Percentiles rank a stretch among this genome's conserved stretches.
Conservation (phyloP, 345 rosid genomes). For the Lenwebbia sp. region DNA sequence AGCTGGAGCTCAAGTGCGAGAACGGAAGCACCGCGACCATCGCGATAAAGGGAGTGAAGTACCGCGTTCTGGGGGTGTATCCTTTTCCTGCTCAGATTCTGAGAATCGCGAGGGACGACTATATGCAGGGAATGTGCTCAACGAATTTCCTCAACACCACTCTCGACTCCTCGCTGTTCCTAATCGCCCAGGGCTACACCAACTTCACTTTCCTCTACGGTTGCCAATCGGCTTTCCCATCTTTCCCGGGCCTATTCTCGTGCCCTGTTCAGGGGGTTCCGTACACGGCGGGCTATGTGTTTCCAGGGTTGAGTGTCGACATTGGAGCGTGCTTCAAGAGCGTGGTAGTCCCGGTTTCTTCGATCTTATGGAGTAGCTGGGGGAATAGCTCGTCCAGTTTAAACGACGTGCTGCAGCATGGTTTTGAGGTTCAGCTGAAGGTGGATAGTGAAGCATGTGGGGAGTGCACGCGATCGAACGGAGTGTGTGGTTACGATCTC, state of each 20-base stretch:
- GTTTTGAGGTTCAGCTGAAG: conserved; percentile 8
- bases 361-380: fast-evolving
- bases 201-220: conserved; percentile 7
- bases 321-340: not conserved
- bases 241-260: not conserved
- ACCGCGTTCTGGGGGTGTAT: not conserved
- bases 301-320: not conserved
- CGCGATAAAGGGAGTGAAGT: not conserved
- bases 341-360: conserved; percentile 5
- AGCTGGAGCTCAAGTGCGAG: conserved; percentile 11
- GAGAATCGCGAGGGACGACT: conserved; percentile 13
- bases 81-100: not conserved
- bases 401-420: not conserved
- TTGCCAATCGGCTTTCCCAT: not conserved
- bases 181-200: not conserved
- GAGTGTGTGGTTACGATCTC: conserved; percentile 3
- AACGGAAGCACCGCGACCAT: not conserved
- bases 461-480: not conserved
- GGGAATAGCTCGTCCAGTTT: not conserved
- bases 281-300: not conserved
- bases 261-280: not conserved
- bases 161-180: not conserved
- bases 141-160: conserved; percentile 8
- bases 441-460: not conserved
- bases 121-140: conserved; percentile 5